Evolutionary conservation across 1,284 basidiomycete genomes (phyloP), one percentile per base, ranked within the genome.

Genomic region (Cryptococcus maquisensis): DNA sequence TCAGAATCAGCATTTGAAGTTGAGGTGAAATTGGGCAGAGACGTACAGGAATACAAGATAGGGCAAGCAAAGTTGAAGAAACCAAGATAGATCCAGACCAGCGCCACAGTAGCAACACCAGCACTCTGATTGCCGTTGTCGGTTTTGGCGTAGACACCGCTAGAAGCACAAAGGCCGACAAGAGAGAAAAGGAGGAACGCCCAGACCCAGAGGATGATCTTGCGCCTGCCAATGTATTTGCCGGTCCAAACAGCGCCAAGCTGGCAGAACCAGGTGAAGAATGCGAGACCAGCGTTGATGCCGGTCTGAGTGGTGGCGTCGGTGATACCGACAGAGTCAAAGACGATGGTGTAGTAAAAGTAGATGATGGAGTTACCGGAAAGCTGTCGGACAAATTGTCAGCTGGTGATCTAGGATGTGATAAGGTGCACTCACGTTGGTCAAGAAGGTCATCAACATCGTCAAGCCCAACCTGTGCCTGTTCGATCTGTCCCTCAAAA

Each of bases 11-110:
- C 70, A 2, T 65, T 49, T 41, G 38, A 35, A n/a, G 24, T 45
- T 16, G 18, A 18, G 26, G 15, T n/a, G 24, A 3, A 10, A 47
- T 3, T 23, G 37, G 23, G 16, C 47, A 10, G 26, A 15, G 10
- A 28, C 28, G 21, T 21, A 43, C 42, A 43, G 32, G 45, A n/a
- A 8, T 35, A 36, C 3, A 47, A 6, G 2, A 47, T 18, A n/a
- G 26, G 43, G 43, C 4, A 71, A 52, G 72, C 47, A 49, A 70
- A 66, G 67, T 77, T 77, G 68, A 72, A 75, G 26, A 57, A 64
- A 6, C 73, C 72, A 21, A 73, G 64, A 63, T 70, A 78, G 47
- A 78, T 42, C 77, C 76, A 77, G 13, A 76, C 73, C 3, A 77
- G 59, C 9, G 67, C 73, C 20, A 75, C 72, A 54, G 66, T 67